A percentile compares a stretch with the other conserved stretches of the same genome.
phyloP scores from a whole-genome alignment of 805 yeast species.

The Wickerhamomyces pijperi region DNA sequence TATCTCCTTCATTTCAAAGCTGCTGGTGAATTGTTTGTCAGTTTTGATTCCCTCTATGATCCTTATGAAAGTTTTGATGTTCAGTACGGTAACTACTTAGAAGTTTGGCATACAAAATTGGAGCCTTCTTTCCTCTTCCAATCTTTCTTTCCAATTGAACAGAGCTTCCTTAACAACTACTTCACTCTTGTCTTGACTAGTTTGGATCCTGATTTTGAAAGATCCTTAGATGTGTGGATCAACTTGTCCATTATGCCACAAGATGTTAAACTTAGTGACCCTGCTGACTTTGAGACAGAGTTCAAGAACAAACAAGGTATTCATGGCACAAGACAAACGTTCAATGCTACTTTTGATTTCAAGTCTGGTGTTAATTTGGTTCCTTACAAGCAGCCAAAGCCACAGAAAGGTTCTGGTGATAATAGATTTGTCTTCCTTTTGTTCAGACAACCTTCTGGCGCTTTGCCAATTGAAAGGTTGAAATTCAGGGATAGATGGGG shows the following conservation, averaged over 20 bases:
- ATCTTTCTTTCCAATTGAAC: slow-evolving; percentile 7
- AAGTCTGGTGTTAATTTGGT: too few relatives aligned
- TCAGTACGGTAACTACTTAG: slow-evolving; percentile 11
- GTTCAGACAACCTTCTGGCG: slow-evolving; percentile 12
- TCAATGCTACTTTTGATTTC: too few relatives aligned
- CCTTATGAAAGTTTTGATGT: slow-evolving; percentile 5
- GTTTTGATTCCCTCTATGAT: slow-evolving; percentile 1
- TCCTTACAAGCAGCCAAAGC: too few relatives aligned
- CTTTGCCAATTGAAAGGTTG: slow-evolving; percentile 8
- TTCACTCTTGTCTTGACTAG: slow-evolving; percentile 12
- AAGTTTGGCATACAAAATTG: slow-evolving; percentile 9
- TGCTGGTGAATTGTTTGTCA: slow-evolving; percentile 8
- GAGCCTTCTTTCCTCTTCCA: slow-evolving; percentile 7
- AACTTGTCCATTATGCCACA: slow-evolving; percentile 7
- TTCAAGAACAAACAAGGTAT: slow-evolving; percentile 5
- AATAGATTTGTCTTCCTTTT: slow-evolving; percentile 12
- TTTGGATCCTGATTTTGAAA: slow-evolving; percentile 5
- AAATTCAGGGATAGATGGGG: slow-evolving; percentile 16
- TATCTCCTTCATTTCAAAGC: slow-evolving; percentile 11
- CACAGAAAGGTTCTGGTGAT: neutral
- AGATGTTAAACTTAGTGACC: neutral
- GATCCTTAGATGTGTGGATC: slow-evolving; percentile 13
- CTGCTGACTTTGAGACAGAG: too few relatives aligned
- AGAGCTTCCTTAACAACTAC: slow-evolving; percentile 1
- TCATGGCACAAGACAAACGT: too few relatives aligned